Evolutionary conservation across 225 moss, liverwort and hornwort genomes (phyloP).

Genomic region (Polytrichum commune): DNA sequence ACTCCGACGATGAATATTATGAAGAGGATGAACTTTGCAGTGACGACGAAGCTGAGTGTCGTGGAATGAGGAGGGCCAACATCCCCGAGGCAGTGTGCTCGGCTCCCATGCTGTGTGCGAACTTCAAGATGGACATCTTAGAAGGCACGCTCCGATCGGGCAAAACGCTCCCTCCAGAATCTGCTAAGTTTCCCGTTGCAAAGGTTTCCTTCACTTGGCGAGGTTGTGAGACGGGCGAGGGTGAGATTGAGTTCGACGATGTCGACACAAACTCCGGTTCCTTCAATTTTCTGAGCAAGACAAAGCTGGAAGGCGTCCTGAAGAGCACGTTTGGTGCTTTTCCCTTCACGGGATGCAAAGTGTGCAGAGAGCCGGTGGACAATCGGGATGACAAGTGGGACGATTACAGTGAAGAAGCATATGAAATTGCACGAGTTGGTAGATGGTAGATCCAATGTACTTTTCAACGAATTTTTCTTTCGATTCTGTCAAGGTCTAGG

Average conservation of each 20-base stretch:
- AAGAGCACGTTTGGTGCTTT: neutral
- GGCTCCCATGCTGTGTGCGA: conserved; percentile 17
- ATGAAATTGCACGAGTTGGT: conserved; percentile 2
- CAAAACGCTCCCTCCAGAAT: neutral
- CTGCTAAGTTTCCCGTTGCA: conserved; percentile 5
- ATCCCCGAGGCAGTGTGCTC: neutral
- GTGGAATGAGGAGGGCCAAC: neutral
- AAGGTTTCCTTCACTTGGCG: conserved; percentile 19
- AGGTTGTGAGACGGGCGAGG: conserved; percentile 16
- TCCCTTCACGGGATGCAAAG: conserved; percentile 19
- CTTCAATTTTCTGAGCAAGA: conserved; percentile 18
- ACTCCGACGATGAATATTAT: conserved; percentile 4
- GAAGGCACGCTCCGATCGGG: conserved; percentile 19
- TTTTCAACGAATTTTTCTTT: neutral
- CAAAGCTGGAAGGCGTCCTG: conserved; percentile 16
- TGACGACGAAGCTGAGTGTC: neutral
- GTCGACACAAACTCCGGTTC: conserved; percentile 6
- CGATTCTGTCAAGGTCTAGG: too few relatives aligned
- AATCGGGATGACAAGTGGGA: conserved; percentile 9
- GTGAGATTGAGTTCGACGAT: conserved; percentile 18
- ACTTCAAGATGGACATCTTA: conserved; percentile 24
- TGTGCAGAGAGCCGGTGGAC: conserved; percentile 8
- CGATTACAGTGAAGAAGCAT: neutral
- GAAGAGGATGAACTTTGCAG: neutral
- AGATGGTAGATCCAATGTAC: conserved; percentile 3